Evolutionary conservation across 192 early-diverging fungal genomes (phyloP).

Genomic region (Rhizoclosmatium globosum): DNA sequence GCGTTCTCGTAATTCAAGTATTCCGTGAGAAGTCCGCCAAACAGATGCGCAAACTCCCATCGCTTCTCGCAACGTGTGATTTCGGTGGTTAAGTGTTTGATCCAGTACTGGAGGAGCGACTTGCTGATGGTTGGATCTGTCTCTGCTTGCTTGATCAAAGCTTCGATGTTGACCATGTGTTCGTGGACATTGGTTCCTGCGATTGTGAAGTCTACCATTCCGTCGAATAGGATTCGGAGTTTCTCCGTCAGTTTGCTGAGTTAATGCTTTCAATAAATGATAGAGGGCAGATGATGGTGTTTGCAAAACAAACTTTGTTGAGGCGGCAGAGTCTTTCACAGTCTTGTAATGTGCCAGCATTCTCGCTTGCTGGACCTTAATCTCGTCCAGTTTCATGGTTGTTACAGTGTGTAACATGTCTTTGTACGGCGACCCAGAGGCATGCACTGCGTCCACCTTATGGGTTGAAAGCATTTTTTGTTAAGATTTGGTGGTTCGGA

Average conservation of each 20-base stretch:
- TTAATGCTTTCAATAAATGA: background rate
- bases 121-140: constrained; percentile 1
- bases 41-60: constrained; percentile 6
- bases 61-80: constrained; percentile 2
- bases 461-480: too few relatives aligned
- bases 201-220: background rate
- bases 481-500: too few relatives aligned
- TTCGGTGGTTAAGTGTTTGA: background rate
- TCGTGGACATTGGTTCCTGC: background rate
- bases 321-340: background rate
- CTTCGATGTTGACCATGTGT: background rate
- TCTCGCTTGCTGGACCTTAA: background rate
- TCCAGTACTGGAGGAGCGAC: background rate
- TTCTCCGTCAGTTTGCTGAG: constrained; percentile 3
- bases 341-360: constrained; percentile 6
- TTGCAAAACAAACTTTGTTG: background rate
- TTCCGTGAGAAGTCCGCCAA: background rate
- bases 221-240: background rate
- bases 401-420: constrained; percentile 1
- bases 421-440: background rate
- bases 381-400: constrained; percentile 11
- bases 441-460: too few relatives aligned
- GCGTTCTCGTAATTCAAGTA: background rate
- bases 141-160: constrained; percentile 3
- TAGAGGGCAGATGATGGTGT: background rate